Evolutionary conservation across 2,329 filamentous ascomycete species (phyloP).

Genomic region (Epichloe gansuensis): DNA sequence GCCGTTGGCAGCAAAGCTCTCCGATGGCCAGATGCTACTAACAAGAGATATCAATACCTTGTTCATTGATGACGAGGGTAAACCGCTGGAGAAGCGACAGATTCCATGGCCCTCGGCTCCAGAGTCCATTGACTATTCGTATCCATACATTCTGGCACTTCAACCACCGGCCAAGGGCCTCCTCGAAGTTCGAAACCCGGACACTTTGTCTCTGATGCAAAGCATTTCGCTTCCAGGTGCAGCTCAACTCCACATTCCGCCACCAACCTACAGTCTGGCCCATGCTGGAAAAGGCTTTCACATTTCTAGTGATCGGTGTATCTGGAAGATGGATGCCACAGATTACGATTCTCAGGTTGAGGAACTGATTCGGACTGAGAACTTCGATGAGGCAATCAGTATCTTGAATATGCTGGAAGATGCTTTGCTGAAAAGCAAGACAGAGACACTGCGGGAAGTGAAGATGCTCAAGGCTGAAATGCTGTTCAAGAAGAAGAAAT

Average conservation of each 20-base stretch:
- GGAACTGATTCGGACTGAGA: conserved; percentile 58
- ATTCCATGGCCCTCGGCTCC: conserved; percentile 87
- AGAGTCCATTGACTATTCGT: conserved; percentile 88
- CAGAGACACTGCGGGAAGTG: conserved; percentile 65
- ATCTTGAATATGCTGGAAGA: conserved; percentile 83
- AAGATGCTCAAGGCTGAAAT: conserved; percentile 84
- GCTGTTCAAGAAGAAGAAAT: conserved; percentile 73
- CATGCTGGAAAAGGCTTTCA: conserved; percentile 95
- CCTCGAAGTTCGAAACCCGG: conserved; percentile 83
- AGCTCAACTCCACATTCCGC: conserved; percentile 76
- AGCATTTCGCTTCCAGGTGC: conserved; percentile 71
- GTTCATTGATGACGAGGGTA: conserved; percentile 77
- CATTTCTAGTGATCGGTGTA: conserved; percentile 76
- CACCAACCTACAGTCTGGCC: conserved; percentile 84
- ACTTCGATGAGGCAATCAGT: conserved; percentile 86
- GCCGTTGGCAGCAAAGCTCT: conserved; percentile 71
- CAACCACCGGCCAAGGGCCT: conserved; percentile 72
- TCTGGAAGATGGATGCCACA: conserved; percentile 93
- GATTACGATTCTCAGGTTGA: conserved; percentile 85
- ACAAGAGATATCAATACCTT: conserved; percentile 96
- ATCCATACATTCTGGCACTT: conserved; percentile 83
- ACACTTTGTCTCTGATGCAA: conserved; percentile 81
- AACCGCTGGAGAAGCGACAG: conserved; percentile 68
- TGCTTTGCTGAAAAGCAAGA: conserved; percentile 74
- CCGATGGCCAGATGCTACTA: conserved; percentile 75